Evolutionary conservation across 2,329 filamentous ascomycete genomes (phyloP).

Genomic region (Pyrenochaeta sp.): DNA sequence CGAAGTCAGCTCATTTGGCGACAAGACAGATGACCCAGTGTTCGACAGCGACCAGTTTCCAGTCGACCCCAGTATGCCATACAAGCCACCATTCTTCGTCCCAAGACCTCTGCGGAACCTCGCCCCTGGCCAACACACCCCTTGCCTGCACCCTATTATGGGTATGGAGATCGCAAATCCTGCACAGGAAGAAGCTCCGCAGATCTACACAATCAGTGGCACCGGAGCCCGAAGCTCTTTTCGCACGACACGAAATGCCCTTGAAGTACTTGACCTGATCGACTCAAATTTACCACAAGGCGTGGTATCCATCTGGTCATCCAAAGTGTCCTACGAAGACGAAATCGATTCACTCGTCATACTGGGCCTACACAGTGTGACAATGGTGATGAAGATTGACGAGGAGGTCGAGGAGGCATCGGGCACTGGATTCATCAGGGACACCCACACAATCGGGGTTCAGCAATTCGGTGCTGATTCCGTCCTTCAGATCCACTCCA

Average conservation of each 20-base stretch:
- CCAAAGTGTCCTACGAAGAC: slow-evolving; percentile 81
- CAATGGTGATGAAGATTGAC: slow-evolving; percentile 90
- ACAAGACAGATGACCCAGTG: slow-evolving; percentile 89
- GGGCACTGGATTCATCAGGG: slow-evolving; percentile 89
- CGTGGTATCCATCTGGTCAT: slow-evolving; percentile 94
- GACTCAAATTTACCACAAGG: slow-evolving; percentile 88
- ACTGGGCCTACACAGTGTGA: slow-evolving; percentile 89
- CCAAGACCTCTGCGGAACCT: slow-evolving; percentile 82
- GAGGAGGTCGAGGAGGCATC: slow-evolving; percentile 96
- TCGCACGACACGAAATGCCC: slow-evolving; percentile 87
- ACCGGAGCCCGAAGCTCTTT: slow-evolving; percentile 89
- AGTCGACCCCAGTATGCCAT: slow-evolving; percentile 73
- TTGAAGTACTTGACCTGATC: slow-evolving; percentile 95
- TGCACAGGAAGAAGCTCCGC: slow-evolving; percentile 90
- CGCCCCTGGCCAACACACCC: slow-evolving; percentile 81
- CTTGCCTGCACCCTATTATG: slow-evolving; percentile 88
- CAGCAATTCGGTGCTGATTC: slow-evolving; percentile 94
- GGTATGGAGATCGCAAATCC: slow-evolving; percentile 92
- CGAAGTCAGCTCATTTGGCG: slow-evolving; percentile 95
- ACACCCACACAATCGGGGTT: slow-evolving; percentile 87
- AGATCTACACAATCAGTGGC: slow-evolving; percentile 93
- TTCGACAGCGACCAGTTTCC: slow-evolving; percentile 85
- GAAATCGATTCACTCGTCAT: slow-evolving; percentile 94
- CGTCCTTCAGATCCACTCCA: slow-evolving; percentile 93
- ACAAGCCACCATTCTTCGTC: slow-evolving; percentile 83